Percentiles rank a stretch among this genome's conserved stretches.
phyloP scores from a whole-genome alignment of 2,329 filamentous ascomycete species.

The Dichotomopilus funicola region DNA sequence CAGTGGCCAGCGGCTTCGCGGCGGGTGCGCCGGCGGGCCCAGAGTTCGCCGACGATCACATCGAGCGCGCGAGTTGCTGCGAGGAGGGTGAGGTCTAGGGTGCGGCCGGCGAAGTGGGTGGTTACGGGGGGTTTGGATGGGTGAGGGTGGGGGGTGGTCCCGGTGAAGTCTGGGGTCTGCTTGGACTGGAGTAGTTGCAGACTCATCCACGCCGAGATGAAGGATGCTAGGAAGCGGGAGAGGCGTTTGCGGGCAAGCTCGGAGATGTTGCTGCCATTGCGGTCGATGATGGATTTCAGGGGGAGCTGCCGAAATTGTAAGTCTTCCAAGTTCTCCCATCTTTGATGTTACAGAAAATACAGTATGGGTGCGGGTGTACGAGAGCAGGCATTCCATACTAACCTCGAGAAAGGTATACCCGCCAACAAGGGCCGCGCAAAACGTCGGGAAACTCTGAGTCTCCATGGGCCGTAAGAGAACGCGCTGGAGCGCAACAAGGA shows the following conservation, averaged over 20 bases:
- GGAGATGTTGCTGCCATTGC: constrained; percentile 24
- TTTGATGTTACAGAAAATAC: not conserved
- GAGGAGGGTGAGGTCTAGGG: constrained; percentile 78
- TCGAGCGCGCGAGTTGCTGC: constrained; percentile 66
- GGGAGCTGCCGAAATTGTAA: constrained; percentile 26
- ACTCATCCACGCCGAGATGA: constrained; percentile 52
- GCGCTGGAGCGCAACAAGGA: constrained; percentile 30
- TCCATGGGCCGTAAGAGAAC: constrained; percentile 48
- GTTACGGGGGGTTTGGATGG: constrained; percentile 19
- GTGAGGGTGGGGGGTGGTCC: constrained; percentile 28
- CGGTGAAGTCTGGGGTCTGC: constrained; percentile 38
- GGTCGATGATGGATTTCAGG: constrained; percentile 26
- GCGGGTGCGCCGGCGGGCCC: constrained; percentile 45
- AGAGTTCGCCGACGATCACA: constrained; percentile 59
- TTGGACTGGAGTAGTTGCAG: constrained; percentile 53
- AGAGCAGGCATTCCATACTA: constrained; percentile 20
- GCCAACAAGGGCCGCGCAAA: constrained; percentile 55
- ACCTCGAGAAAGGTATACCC: constrained; percentile 57
- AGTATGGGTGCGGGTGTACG: not conserved
- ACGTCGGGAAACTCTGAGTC: constrained; percentile 52
- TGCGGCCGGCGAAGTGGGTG: constrained; percentile 54
- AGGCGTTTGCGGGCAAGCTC: constrained; percentile 34
- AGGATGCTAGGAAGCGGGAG: constrained; percentile 50
- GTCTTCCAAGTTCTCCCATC: not conserved
- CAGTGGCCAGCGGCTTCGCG: constrained; percentile 40